phyloP scores from a whole-genome alignment of 441 rosid genomes.

The Pelargonium fulgidum region DNA sequence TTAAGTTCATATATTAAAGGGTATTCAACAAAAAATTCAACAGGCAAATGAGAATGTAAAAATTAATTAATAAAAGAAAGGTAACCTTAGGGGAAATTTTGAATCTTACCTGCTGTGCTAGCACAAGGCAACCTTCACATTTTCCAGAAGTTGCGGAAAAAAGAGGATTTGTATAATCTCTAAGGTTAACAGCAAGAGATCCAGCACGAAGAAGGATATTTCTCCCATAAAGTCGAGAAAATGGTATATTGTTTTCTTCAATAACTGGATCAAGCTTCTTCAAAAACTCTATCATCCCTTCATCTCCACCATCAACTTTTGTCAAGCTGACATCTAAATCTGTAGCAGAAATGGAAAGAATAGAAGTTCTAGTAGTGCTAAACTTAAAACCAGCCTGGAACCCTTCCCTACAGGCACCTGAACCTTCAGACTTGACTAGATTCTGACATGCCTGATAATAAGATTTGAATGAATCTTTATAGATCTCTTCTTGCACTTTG shows the following conservation, averaged over 20 bases:
- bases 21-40: slow-evolving; percentile 45
- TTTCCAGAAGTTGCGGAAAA: slow-evolving; percentile 73
- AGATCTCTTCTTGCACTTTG: slow-evolving; percentile 68
- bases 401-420: slow-evolving; percentile 79
- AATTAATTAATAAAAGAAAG: neutral
- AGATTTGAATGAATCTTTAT: slow-evolving; percentile 64
- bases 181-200: slow-evolving; percentile 55
- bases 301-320: slow-evolving; percentile 77
- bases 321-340: slow-evolving; percentile 84
- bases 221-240: slow-evolving; percentile 89
- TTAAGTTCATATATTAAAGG: neutral
- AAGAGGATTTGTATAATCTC: slow-evolving; percentile 86
- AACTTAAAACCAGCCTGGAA: slow-evolving; percentile 93
- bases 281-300: slow-evolving; percentile 81
- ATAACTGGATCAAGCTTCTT: slow-evolving; percentile 87
- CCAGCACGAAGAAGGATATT: slow-evolving; percentile 58
- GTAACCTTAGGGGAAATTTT: slow-evolving; percentile 30
- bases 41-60: slow-evolving; percentile 57
- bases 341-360: slow-evolving; percentile 76
- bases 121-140: slow-evolving; percentile 84
- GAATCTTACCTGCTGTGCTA: slow-evolving; percentile 89
- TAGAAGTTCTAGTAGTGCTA: slow-evolving; percentile 67
- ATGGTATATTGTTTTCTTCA: slow-evolving; percentile 70
- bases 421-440: slow-evolving; percentile 63
- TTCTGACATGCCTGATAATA: slow-evolving; percentile 90